Evolutionary conservation across 2,329 filamentous ascomycete species (phyloP).

Genomic region (Exophiala oligosperma): DNA sequence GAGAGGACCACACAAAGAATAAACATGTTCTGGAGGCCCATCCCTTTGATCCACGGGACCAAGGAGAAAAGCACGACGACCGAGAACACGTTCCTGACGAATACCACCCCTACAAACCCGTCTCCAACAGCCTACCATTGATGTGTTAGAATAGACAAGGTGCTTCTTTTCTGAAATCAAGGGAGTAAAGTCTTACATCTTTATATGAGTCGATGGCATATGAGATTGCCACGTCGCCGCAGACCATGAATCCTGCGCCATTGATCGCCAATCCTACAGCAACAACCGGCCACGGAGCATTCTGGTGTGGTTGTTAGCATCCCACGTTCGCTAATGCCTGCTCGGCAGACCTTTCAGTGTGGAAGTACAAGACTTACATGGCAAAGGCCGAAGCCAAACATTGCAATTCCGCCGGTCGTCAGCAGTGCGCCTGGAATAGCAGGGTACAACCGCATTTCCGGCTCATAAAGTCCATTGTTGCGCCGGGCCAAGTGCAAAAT

Average conservation of each 20-base stretch:
- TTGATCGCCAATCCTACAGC: too few relatives aligned
- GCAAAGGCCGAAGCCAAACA: too few relatives aligned
- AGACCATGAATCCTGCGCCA: neutral
- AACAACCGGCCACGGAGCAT: too few relatives aligned
- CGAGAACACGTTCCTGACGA: constrained; percentile 45
- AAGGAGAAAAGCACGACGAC: constrained; percentile 48
- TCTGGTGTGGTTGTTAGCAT: too few relatives aligned
- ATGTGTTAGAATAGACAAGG: constrained; percentile 35
- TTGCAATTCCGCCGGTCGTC: too few relatives aligned
- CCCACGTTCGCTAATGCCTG: too few relatives aligned
- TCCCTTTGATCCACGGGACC: constrained; percentile 39
- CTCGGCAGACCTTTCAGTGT: too few relatives aligned
- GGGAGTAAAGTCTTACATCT: constrained; percentile 25
- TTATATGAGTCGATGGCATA: constrained; percentile 34
- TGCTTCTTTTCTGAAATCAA: too few relatives aligned
- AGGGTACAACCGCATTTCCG: constrained; percentile 49
- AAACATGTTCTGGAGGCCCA: constrained; percentile 43
- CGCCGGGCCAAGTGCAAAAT: constrained; percentile 42
- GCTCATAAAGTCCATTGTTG: constrained; percentile 49
- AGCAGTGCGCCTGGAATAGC: constrained; percentile 6
- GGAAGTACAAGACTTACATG: too few relatives aligned
- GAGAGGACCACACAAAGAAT: constrained; percentile 40
- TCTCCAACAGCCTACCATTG: constrained; percentile 38
- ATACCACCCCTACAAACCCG: constrained; percentile 45
- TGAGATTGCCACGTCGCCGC: constrained; percentile 28